Evolutionary conservation across 306 rosid genomes (phyloP), one percentile per base, ranked within the genome.

Genomic region (Inga oerstediana): DNA sequence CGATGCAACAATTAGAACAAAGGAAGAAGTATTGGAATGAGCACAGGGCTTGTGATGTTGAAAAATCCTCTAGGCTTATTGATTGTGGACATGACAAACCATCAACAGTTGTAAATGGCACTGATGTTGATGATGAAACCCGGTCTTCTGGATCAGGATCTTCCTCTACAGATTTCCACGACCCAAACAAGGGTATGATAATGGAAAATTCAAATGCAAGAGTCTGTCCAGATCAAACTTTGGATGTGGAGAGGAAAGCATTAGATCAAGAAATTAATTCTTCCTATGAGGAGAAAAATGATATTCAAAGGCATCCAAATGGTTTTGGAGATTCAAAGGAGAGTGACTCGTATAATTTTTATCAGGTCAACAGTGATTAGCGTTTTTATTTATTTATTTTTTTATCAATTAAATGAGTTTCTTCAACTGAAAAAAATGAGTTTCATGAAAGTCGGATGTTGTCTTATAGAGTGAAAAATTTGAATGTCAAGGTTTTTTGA

Each of bases 21-120:
- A 90, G 98, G 88, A 96, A 90, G 87, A 92, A 87, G 82, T 87
- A 92, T 87, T 96, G 97, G 98, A 89, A 89, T 41, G 97, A 90
- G 30, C 99, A 81, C 51, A 83, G 70, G 81, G 86, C 87, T 70
- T 81, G 32, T 30, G 82, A 85, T 66, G 65, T 52, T 39, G 87
- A 61, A 68, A 88, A 82, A 54, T 82, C 87, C 59, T 64, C 76
- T 65, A 80, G 75, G 83, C 75, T 45, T 52, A 19, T 51, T 67
- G 91, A 89, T 83, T n/a, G 19, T 75, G 93, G 79, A 79, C 82
- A 80, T 27, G 84, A 80, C 68, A 74, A 78, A 45, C 80, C 77
- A 68, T 72, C 74, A 56, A 48, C 89, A 48, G 82, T 79, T 86
- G 65, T 80, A 67, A 83, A 81, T 78, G 77, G 77, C 72, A 44